These are phyloP conservation scores for Penicillium ochrochloron DNA, from an alignment of 495 filamentous ascomycete species.

Conservation along the genomic window DNA sequence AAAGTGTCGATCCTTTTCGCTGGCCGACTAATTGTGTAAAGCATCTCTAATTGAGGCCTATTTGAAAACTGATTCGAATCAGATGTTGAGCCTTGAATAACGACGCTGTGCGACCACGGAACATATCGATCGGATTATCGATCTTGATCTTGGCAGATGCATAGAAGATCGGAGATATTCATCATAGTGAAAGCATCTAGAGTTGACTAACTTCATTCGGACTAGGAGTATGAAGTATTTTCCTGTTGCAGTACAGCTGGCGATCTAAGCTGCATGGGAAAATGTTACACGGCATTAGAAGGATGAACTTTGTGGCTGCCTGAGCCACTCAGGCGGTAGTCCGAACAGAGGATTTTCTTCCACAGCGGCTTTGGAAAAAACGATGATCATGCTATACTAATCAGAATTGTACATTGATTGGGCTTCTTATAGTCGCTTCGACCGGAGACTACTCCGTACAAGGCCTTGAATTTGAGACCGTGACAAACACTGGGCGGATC, in stretches of 20 bases:
- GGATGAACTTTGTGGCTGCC: neutral
- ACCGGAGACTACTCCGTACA: too few relatives aligned
- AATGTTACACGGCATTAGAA: neutral
- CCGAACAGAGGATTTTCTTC: too few relatives aligned
- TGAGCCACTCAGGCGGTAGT: neutral
- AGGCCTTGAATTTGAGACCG: too few relatives aligned
- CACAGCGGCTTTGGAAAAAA: too few relatives aligned
- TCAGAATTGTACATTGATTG: too few relatives aligned
- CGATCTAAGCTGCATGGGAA: neutral
- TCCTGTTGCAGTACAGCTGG: neutral
- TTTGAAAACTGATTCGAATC: neutral
- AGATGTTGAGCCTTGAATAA: neutral
- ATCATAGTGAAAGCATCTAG: neutral
- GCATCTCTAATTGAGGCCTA: neutral
- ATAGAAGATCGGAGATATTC: neutral
- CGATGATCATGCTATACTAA: too few relatives aligned
- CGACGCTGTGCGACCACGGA: neutral
- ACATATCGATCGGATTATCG: neutral
- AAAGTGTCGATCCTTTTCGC: neutral
- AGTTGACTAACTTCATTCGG: neutral
- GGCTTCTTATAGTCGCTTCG: too few relatives aligned
- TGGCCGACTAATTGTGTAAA: neutral
- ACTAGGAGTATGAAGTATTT: neutral
- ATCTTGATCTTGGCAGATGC: neutral
- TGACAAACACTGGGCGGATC: too few relatives aligned